Base-by-base conservation (phyloP, 129 eudicot species). In the Helianthus tuberosus region DNA sequence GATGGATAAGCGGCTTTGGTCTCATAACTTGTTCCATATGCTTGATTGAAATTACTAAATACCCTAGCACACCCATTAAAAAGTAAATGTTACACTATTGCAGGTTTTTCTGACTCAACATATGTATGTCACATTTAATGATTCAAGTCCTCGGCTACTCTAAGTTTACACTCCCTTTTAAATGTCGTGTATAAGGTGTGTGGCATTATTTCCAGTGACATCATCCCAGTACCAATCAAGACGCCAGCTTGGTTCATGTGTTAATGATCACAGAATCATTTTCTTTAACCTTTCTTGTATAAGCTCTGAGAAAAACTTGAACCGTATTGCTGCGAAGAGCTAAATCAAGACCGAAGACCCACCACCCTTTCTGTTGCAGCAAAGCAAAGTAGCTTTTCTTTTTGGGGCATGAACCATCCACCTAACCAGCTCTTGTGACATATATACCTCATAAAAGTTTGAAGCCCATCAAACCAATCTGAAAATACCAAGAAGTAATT, bases 401-500 rank as follows among this genome's bases (percentile, higher is more conserved):
- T 89, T 79, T 95, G 99, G 27, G 99, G 99, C 99, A 95, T 95
- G 68, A 91, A 83, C 99, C 99, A 95, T 73, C 99, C 99, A 71
- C 99, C 99, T 82, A 95, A 83, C 99, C 99, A 95, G 82, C 96
- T 95, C 77, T 91, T 91, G 79, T 95, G 99, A 82, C 97, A 95
- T 73, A 95, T 91, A 76, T 95, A 91, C 82, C 96, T 88, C 97
- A 95, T 88, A 79, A 85, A 95, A 9, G 96, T 95, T 82, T 95
- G 93, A 73, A 95, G 96, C 47, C 97, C 99, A 67, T 95, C 99
- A 81, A 95, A 95, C 99, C 99, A 95, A 77, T 95, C 65, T 59
- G 41, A n/a, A n/a, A n/a, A n/a, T n/a, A n/a, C n/a, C n/a, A n/a
- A n/a, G n/a, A n/a, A n/a, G n/a, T n/a, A n/a, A n/a, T n/a, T n/a